These are phyloP conservation scores for Penicillium sp. DNA, from an alignment of 2,329 filamentous ascomycete genomes.

Conservation along the genomic window DNA sequence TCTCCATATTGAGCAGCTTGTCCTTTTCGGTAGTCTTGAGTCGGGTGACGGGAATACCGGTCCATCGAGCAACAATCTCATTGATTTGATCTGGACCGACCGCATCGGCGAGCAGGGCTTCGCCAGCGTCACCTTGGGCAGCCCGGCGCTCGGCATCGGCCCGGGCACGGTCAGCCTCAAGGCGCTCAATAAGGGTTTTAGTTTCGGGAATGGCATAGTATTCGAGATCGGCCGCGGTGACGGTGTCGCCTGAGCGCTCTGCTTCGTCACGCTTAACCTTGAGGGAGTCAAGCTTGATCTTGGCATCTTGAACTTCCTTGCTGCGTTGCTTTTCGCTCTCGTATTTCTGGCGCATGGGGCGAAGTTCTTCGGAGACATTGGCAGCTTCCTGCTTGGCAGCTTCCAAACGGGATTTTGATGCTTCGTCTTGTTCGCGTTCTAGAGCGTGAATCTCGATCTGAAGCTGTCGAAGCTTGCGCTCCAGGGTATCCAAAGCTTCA, in stretches of 20 bases:
- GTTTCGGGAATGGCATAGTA: conserved; percentile 98
- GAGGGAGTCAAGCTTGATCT: conserved; percentile 89
- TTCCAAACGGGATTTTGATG: conserved; percentile 77
- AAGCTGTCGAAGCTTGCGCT: conserved; percentile 84
- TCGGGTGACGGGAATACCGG: conserved; percentile 94
- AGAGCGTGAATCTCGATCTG: conserved; percentile 97
- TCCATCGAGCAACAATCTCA: conserved; percentile 95
- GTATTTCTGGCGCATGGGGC: conserved; percentile 91
- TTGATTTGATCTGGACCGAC: conserved; percentile 99
- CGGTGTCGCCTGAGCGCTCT: conserved; percentile 80
- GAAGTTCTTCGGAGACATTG: conserved; percentile 90
- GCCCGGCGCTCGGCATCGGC: conserved; percentile 68
- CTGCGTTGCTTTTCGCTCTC: conserved; percentile 88
- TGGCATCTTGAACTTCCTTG: conserved; percentile 89
- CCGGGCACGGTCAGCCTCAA: conserved; percentile 77
- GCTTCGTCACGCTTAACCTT: conserved; percentile 92
- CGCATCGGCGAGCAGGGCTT: conserved; percentile 81
- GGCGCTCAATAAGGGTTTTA: conserved; percentile 71
- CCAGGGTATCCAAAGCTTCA: conserved; percentile 90
- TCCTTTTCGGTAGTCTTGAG: conserved; percentile 96
- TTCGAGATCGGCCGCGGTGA: conserved; percentile 87
- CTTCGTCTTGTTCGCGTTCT: conserved; percentile 90
- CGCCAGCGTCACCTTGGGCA: conserved; percentile 60
- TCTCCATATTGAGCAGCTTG: conserved; percentile 97
- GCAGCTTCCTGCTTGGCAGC: conserved; percentile 87